Conservation (phyloP, 2,329 filamentous ascomycete species). For the Teratosphaeria destructans region DNA sequence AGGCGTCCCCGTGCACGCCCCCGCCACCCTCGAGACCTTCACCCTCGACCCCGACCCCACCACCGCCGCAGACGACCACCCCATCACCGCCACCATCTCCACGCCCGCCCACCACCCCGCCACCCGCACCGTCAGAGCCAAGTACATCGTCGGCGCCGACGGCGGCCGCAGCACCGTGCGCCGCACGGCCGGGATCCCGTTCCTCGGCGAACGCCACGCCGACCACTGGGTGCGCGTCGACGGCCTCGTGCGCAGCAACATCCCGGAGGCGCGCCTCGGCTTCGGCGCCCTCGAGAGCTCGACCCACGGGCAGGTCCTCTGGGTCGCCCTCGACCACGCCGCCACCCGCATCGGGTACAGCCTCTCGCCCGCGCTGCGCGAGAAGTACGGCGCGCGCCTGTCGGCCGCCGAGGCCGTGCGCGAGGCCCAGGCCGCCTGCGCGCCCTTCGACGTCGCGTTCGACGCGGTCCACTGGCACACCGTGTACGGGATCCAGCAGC, state of each 20-base stretch:
- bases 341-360: constrained; percentile 46
- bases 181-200: constrained; percentile 36
- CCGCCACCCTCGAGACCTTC: constrained; percentile 30
- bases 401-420: constrained; percentile 29
- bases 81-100: not conserved
- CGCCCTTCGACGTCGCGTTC: constrained; percentile 30
- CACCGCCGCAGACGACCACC: constrained; percentile 4
- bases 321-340: constrained; percentile 44
- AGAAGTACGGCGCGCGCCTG: constrained; percentile 20
- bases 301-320: constrained; percentile 46
- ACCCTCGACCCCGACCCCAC: constrained; percentile 18
- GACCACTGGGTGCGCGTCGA: constrained; percentile 47
- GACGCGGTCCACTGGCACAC: constrained; percentile 35
- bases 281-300: constrained; percentile 43
- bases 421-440: constrained; percentile 29
- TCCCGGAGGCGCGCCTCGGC: constrained; percentile 37
- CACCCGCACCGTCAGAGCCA: constrained; percentile 9
- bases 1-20: constrained; percentile 27
- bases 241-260: constrained; percentile 38
- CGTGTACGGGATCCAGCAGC: constrained; percentile 33
- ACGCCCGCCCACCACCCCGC: not conserved
- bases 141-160: constrained; percentile 43
- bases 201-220: constrained; percentile 40
- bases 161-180: constrained; percentile 42
- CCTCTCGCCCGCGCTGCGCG: constrained; percentile 33